These are phyloP conservation scores for Myxozyma kluyveri DNA, from an alignment of 805 yeast genomes.

Conservation along the genomic window DNA sequence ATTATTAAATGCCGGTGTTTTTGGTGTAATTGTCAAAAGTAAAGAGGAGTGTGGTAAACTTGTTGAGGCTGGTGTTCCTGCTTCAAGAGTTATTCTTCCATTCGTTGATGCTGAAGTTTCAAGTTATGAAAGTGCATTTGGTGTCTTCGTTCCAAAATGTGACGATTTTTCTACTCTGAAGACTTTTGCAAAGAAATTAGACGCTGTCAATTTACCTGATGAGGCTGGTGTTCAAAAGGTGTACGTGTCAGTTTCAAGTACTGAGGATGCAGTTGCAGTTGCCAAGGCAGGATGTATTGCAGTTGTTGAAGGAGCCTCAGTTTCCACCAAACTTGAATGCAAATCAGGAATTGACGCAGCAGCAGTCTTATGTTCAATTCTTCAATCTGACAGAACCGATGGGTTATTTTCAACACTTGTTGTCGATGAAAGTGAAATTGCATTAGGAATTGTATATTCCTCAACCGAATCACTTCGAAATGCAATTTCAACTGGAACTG, in stretches of 20 bases:
- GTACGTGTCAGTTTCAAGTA: slow-evolving; percentile 25
- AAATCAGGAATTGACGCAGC: slow-evolving; percentile 25
- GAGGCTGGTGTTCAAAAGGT: slow-evolving; percentile 29
- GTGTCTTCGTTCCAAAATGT: slow-evolving; percentile 14
- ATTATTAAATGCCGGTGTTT: slow-evolving; percentile 61
- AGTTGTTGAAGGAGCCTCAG: slow-evolving; percentile 23
- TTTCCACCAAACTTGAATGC: slow-evolving; percentile 23
- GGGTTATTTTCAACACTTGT: slow-evolving; percentile 84
- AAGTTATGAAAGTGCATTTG: slow-evolving; percentile 20
- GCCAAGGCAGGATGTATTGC: slow-evolving; percentile 21
- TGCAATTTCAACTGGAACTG: slow-evolving; percentile 76
- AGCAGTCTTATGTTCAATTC: slow-evolving; percentile 11
- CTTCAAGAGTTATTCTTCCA: slow-evolving; percentile 45
- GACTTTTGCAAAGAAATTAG: slow-evolving; percentile 7
- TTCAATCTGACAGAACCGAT: slow-evolving; percentile 74
- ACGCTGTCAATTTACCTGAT: slow-evolving; percentile 19
- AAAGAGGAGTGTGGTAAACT: slow-evolving; percentile 38
- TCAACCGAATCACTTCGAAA: slow-evolving; percentile 75
- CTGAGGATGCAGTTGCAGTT: slow-evolving; percentile 14
- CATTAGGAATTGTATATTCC: slow-evolving; percentile 89
- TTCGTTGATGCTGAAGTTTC: slow-evolving; percentile 2
- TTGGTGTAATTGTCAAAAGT: slow-evolving; percentile 44
- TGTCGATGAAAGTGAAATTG: slow-evolving; percentile 61
- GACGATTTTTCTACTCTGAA: slow-evolving; percentile 13
- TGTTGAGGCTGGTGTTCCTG: slow-evolving; percentile 52